Percentiles rank a stretch among this genome's conserved stretches.
Evolutionary conservation across 768 basidiomycete species (phyloP).

Genomic region (Sarcomyxa edulis): DNA sequence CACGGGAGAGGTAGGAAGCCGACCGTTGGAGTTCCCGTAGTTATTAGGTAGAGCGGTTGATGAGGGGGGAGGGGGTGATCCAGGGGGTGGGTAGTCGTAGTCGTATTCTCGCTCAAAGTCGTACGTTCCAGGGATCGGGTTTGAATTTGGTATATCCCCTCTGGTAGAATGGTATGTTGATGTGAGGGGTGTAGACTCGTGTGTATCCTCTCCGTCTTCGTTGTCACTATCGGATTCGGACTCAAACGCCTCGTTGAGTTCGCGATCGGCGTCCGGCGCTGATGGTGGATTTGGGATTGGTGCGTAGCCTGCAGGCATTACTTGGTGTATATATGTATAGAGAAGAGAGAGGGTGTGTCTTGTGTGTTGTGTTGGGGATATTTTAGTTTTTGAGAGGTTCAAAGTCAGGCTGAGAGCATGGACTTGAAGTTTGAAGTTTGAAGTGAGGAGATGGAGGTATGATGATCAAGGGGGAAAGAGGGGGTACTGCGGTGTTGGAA

Average conservation of each 20-base stretch:
- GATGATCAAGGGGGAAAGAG: too few relatives aligned
- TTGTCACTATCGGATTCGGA: too few relatives aligned
- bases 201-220: conserved; percentile 40
- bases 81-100: conserved; percentile 70
- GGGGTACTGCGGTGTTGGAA: too few relatives aligned
- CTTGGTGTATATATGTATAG: too few relatives aligned
- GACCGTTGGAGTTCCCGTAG: conserved; percentile 69
- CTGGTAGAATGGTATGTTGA: conserved; percentile 5
- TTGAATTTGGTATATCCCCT: conserved; percentile 8
- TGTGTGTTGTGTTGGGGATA: too few relatives aligned
- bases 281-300: conserved; percentile 46
- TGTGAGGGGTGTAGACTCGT: conserved; percentile 34
- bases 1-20: conserved; percentile 47
- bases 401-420: too few relatives aligned
- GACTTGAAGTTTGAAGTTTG: too few relatives aligned
- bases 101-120: conserved; percentile 82
- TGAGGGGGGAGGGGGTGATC: conserved; percentile 65
- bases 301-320: conserved; percentile 52
- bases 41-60: conserved; percentile 57
- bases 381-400: too few relatives aligned
- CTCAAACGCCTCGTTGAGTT: conserved; percentile 77
- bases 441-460: too few relatives aligned
- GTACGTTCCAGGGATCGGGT: conserved; percentile 36
- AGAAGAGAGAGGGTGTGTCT: too few relatives aligned
- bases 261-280: conserved; percentile 42